Conservation (phyloP, 2,329 filamentous ascomycete genomes). For the Mycosphaerella sp. region DNA sequence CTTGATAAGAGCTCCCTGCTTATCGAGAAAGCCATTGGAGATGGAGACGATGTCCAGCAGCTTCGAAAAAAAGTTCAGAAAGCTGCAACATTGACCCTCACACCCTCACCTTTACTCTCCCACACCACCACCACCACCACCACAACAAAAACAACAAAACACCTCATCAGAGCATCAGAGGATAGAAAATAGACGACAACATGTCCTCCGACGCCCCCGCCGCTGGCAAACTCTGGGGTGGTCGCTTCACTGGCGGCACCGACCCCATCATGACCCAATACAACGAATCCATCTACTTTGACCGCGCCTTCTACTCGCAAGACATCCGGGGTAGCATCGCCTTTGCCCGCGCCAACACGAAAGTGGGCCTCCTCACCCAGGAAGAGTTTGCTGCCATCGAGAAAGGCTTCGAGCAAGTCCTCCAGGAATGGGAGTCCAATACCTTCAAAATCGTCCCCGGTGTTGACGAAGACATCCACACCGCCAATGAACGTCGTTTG, state of each 20-base stretch:
- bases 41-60: slow-evolving; percentile 1
- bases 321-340: slow-evolving; percentile 76
- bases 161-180: background rate
- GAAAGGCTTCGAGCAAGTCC: slow-evolving; percentile 57
- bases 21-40: background rate
- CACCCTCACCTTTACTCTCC: no score
- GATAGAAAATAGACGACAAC: no score
- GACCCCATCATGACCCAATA: slow-evolving; percentile 83
- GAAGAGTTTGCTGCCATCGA: slow-evolving; percentile 71
- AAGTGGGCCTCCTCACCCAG: slow-evolving; percentile 64
- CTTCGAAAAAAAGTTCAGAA: background rate
- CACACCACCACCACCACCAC: no score
- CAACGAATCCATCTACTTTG: slow-evolving; percentile 74
- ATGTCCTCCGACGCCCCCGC: slow-evolving; percentile 22
- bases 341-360: slow-evolving; percentile 72
- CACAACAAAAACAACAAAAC: background rate
- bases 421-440: slow-evolving; percentile 44
- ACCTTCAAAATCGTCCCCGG: slow-evolving; percentile 43
- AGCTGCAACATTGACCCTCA: background rate
- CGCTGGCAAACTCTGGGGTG: slow-evolving; percentile 52
- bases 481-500: slow-evolving; percentile 48
- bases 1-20: background rate
- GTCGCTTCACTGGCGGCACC: slow-evolving; percentile 62
- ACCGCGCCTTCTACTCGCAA: slow-evolving; percentile 69
- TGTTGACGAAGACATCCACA: slow-evolving; percentile 51